A percentile compares a stretch with the other conserved stretches of the same genome.
Evolutionary conservation across 257 asterid species (phyloP).

Genomic region (Solanum chmielewskii): DNA sequence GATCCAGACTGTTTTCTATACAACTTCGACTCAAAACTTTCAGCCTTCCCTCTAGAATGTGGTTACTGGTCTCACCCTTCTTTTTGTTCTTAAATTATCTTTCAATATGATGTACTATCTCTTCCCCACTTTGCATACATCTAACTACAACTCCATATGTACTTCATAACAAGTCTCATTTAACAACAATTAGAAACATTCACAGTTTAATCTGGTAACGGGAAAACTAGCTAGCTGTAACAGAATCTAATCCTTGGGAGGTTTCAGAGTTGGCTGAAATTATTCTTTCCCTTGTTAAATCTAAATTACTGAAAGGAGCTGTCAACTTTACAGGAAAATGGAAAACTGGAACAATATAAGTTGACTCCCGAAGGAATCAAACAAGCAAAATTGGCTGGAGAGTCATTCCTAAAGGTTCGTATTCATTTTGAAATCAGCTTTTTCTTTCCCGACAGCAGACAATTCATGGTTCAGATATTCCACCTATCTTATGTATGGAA

Average conservation of each 20-base stretch:
- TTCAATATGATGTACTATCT: not conserved
- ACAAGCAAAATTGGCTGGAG: constrained; percentile 79
- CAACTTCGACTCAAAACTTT: too few relatives aligned
- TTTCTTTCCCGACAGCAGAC: not conserved
- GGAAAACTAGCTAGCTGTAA: not conserved
- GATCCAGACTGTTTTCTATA: too few relatives aligned
- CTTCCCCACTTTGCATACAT: not conserved
- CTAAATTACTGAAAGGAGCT: not conserved
- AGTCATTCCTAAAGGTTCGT: constrained; percentile 55
- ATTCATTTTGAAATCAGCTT: not conserved
- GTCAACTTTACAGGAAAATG: constrained; percentile 51
- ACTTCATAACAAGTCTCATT: not conserved
- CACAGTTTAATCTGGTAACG: not conserved
- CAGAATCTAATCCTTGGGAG: not conserved
- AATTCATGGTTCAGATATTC: not conserved
- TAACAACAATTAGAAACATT: not conserved
- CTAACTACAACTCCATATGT: not conserved
- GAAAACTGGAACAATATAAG: constrained; percentile 61
- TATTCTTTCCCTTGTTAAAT: not conserved
- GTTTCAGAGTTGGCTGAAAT: not conserved
- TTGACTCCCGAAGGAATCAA: constrained; percentile 72
- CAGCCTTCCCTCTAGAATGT: too few relatives aligned
- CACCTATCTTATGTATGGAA: not conserved
- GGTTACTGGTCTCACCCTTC: not conserved
- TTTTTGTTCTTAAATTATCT: not conserved